Evolutionary conservation across 305 asterid species (phyloP).

Genomic region (Plantago rigida): DNA sequence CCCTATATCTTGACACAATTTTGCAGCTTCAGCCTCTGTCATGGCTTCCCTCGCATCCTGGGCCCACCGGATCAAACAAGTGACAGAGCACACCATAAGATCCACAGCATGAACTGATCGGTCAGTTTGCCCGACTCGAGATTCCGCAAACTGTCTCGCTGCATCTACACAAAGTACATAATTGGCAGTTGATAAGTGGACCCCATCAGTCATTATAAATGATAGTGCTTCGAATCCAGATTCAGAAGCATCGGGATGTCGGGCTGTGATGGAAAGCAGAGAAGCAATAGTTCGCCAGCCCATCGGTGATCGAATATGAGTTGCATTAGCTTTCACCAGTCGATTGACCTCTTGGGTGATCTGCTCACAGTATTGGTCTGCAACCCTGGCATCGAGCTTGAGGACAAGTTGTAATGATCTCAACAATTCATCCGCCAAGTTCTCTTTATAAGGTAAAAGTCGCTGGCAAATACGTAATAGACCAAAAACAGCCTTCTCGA

Average conservation of each 20-base stretch:
- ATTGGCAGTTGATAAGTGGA: constrained; percentile 76
- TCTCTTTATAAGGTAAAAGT: constrained; percentile 84
- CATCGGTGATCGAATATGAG: constrained; percentile 64
- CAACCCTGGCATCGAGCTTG: constrained; percentile 87
- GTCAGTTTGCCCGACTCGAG: constrained; percentile 85
- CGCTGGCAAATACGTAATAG: constrained; percentile 87
- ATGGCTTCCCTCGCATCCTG: constrained; percentile 59
- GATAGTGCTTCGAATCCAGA: constrained; percentile 81
- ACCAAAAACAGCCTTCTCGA: constrained; percentile 92
- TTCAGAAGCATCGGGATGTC: constrained; percentile 93
- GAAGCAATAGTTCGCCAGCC: constrained; percentile 87
- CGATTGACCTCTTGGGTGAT: constrained; percentile 89
- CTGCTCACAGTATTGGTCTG: constrained; percentile 92
- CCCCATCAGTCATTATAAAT: constrained; percentile 78
- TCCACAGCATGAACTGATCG: constrained; percentile 73
- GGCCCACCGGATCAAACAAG: constrained; percentile 74
- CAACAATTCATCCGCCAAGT: constrained; percentile 75
- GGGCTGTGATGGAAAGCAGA: constrained; percentile 69
- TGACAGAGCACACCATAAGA: constrained; percentile 63
- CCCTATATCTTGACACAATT: constrained; percentile 71
- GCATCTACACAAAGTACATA: constrained; percentile 66
- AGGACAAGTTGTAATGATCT: constrained; percentile 77
- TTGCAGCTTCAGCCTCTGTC: constrained; percentile 58
- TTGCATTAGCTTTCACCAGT: constrained; percentile 74
- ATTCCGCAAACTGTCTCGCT: constrained; percentile 90